phyloP scores from a whole-genome alignment of 73 alveolate genomes.

The Paraurostyla sp. region DNA sequence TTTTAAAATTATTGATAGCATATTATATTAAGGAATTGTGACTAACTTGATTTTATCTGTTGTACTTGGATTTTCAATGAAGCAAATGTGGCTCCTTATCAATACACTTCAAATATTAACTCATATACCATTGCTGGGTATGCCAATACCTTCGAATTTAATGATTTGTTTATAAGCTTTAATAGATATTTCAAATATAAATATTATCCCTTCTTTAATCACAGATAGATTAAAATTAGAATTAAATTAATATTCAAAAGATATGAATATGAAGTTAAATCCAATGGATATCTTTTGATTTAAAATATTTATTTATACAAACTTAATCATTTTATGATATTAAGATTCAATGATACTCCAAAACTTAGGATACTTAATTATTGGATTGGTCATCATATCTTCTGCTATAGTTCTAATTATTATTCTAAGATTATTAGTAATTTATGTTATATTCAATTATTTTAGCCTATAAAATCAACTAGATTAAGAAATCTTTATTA shows the following conservation, averaged over 20 bases:
- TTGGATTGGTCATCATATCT: background rate
- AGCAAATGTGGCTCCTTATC: background rate
- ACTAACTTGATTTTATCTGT: no score
- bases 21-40: no score
- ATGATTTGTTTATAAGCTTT: background rate
- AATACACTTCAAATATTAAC: background rate
- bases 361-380: background rate
- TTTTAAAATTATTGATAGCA: no score
- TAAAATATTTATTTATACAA: background rate
- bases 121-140: constrained; percentile 4
- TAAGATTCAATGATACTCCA: background rate
- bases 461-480: background rate
- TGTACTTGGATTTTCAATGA: no score
- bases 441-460: background rate
- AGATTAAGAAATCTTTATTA: background rate
- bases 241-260: background rate
- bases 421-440: background rate
- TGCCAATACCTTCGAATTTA: no score
- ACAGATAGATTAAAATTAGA: background rate
- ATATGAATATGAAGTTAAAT: background rate
- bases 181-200: background rate
- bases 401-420: background rate
- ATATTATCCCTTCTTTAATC: background rate
- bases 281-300: background rate
- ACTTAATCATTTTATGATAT: background rate